Conservation (phyloP, 2,329 filamentous ascomycete genomes). For the Didymella pinodella region DNA sequence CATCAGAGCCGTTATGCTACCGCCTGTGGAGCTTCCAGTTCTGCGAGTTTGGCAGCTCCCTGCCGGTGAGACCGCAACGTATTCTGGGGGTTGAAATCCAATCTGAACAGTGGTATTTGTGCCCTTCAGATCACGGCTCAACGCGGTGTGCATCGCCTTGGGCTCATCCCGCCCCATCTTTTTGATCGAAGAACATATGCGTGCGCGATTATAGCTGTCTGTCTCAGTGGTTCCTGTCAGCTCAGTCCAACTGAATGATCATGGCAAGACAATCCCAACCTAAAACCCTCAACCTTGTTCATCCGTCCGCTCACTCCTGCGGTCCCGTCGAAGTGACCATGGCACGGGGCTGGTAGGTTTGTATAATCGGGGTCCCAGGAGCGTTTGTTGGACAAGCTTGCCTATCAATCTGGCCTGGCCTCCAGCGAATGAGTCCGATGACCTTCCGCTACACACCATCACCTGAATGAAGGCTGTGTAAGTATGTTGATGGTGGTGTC, state of each 20-base stretch:
- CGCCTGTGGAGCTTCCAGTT: neutral
- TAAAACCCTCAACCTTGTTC: neutral
- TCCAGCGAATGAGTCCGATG: neutral
- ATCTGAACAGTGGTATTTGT: neutral
- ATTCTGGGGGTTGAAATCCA: neutral
- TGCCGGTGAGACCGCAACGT: neutral
- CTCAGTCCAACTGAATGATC: neutral
- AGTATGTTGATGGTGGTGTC: neutral
- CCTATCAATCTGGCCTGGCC: neutral
- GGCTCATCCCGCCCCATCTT: neutral
- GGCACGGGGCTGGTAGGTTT: constrained; percentile 1
- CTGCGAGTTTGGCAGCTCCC: neutral
- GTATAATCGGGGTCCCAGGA: neutral
- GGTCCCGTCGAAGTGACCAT: neutral
- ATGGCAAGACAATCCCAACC: neutral
- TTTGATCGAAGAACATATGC: neutral
- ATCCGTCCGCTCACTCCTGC: neutral
- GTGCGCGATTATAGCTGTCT: neutral
- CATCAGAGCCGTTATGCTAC: neutral
- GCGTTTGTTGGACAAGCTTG: neutral
- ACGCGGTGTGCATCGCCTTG: neutral
- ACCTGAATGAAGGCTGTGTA: neutral
- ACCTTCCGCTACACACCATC: neutral
- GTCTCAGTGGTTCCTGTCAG: constrained; percentile 15
- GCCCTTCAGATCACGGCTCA: neutral